Evolutionary conservation across 345 rosid genomes (phyloP).

Genomic region (Rhodamnia argentea): DNA sequence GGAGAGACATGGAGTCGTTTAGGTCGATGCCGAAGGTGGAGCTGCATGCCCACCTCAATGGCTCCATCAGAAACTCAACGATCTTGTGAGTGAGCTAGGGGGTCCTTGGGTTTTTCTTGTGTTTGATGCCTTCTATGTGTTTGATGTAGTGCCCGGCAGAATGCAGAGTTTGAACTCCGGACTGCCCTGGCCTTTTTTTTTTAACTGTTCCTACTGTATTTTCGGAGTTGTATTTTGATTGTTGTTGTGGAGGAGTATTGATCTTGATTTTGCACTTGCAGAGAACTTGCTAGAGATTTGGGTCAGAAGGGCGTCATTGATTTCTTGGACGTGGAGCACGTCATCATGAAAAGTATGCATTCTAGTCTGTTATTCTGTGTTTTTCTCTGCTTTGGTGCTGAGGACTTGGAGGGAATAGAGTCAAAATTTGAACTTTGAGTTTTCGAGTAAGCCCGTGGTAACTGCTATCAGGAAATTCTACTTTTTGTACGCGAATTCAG

Average conservation of each 20-base stretch:
- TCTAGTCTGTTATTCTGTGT: neutral
- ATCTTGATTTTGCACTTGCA: conserved; percentile 16
- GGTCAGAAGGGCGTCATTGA: conserved; percentile 56
- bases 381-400: neutral
- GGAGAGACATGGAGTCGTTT: conserved; percentile 46
- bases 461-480: neutral
- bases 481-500: neutral
- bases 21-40: conserved; percentile 74
- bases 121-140: neutral
- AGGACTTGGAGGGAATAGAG: neutral
- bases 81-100: conserved; percentile 39
- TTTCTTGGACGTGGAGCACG: conserved; percentile 74
- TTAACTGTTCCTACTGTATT: neutral
- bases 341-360: conserved; percentile 55
- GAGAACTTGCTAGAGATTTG: conserved; percentile 78
- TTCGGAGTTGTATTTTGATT: neutral
- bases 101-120: neutral
- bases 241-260: neutral
- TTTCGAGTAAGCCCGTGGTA: neutral
- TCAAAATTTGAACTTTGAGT: neutral
- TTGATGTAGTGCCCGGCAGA: neutral
- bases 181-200: neutral
- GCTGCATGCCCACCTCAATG: conserved; percentile 98
- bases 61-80: conserved; percentile 85
- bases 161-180: neutral